phyloP scores from a whole-genome alignment of 2,329 filamentous ascomycete species.

The Oidium heveae region DNA sequence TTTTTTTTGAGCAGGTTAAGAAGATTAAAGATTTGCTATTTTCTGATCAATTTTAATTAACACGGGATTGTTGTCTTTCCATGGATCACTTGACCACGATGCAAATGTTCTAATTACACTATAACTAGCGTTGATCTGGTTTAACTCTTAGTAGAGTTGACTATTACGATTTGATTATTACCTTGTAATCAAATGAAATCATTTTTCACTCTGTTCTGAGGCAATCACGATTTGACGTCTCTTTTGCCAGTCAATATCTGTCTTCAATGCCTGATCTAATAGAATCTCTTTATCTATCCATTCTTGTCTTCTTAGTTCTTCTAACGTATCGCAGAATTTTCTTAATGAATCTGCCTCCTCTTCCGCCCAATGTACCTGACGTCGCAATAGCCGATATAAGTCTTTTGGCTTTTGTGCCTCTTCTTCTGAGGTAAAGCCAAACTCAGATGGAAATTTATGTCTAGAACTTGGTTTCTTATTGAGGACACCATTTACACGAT shows the following conservation, averaged over 20 bases:
- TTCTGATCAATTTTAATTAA: no score
- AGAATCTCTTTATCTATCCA: constrained; percentile 63
- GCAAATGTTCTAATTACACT: no score
- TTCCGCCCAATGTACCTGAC: constrained; percentile 48
- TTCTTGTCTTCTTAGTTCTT: constrained; percentile 40
- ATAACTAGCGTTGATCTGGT: no score
- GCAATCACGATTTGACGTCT: constrained; percentile 29
- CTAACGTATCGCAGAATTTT: constrained; percentile 38
- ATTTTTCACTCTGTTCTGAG: no score
- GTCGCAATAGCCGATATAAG: constrained; percentile 34
- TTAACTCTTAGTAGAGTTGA: no score
- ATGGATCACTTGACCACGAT: no score
- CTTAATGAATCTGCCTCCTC: constrained; percentile 38
- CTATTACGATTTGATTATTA: no score
- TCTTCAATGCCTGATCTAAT: constrained; percentile 43
- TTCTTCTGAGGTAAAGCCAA: constrained; percentile 40
- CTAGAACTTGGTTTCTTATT: constrained; percentile 4
- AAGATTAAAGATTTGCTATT: no score
- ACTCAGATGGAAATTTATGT: constrained; percentile 17
- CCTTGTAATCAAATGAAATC: no score
- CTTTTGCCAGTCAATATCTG: constrained; percentile 39
- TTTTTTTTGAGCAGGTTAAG: no score
- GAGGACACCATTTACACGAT: constrained; percentile 15
- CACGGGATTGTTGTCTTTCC: no score
- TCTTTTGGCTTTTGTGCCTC: constrained; percentile 34